These are phyloP conservation scores for Rosa multiflora DNA, from an alignment of 306 rosid genomes.

Conservation along the genomic window DNA sequence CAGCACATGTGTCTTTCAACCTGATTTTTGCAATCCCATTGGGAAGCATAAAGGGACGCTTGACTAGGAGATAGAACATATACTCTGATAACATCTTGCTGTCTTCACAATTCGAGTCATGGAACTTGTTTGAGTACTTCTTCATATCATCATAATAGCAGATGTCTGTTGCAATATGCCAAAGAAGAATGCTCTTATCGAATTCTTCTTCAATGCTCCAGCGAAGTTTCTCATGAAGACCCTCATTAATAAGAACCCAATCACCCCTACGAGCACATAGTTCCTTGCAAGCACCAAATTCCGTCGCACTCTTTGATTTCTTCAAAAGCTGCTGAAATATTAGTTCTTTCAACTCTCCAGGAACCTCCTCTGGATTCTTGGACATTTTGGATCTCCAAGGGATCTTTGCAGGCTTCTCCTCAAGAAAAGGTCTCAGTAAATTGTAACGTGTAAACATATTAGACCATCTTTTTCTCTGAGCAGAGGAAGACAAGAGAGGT, in stretches of 20 bases:
- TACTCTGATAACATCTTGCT: slow-evolving; percentile 4
- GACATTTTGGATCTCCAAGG: too few relatives aligned
- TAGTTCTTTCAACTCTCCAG: slow-evolving; percentile 8
- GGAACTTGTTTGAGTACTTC: rapidly evolving
- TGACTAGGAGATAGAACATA: slow-evolving; percentile 15
- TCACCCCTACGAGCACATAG: background rate
- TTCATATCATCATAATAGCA: background rate
- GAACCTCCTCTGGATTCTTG: background rate
- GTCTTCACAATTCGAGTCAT: background rate
- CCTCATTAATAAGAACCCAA: background rate
- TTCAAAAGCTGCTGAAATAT: slow-evolving; percentile 17
- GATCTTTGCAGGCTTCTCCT: background rate
- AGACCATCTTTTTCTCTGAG: slow-evolving; percentile 19
- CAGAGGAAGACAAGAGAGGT: too few relatives aligned
- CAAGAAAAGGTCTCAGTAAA: slow-evolving; percentile 13
- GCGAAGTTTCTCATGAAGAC: background rate
- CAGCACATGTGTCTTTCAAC: slow-evolving; percentile 27
- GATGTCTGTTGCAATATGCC: slow-evolving; percentile 28
- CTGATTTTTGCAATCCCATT: slow-evolving; percentile 11
- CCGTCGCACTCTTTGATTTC: background rate
- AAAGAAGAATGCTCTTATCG: slow-evolving; percentile 29
- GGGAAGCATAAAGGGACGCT: slow-evolving; percentile 8
- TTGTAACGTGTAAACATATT: slow-evolving; percentile 32
- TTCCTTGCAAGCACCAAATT: background rate
- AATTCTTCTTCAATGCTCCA: slow-evolving; percentile 18